Base-by-base conservation (phyloP, 1,284 basidiomycete species). In the Ceratobasidium papillatum region DNA sequence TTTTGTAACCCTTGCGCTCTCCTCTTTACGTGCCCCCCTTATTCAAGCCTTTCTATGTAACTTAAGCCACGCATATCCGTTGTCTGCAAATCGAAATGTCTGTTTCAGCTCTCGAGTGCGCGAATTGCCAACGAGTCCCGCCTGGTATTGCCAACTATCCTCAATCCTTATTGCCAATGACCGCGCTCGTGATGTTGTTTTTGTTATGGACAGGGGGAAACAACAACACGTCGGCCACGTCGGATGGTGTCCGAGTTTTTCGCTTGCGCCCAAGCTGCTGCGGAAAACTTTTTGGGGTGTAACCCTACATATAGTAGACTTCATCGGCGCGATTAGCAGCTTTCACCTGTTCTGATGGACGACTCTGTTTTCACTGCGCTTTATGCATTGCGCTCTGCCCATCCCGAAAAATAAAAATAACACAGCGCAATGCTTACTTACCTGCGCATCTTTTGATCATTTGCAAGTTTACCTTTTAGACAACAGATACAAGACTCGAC, bases 121-220 rank as follows among this genome's bases (percentile, higher is more conserved):
- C 22, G 38, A 69, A 69, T 69, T 69, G 66, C 27, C 66, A 69
- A 69, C 66, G 12, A 45, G 7, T 7, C 27, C 14, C 41, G 41
- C 41, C n/a, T n/a, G 14, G 41, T 30, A 54, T 54, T 54, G 52
- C 52, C 52, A 54, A 54, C 52, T 14, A 43, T 19, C n/a, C n/a
- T n/a, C n/a, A n/a, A n/a, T 47, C 9, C 9, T 47, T 41, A 61
- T 61, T 61, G 36, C 36, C 59, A 61, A 61, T 22, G 22, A 25
- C 12, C 36, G 9, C 30, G 34, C 52, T 51, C 66, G 66, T 69
- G 66, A 69, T 69, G 66, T 69, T 69, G 8, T 65, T 49, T n/a
- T 47, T 69, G 52, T 58, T 41, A 36, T 43, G 27, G 52, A 43
- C 22, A 25, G 34, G n/a, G 49, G 36, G 32, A 3, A n/a, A 25